These are phyloP conservation scores for Lactarius deliciosus DNA, from an alignment of 768 basidiomycete species.

Conservation along the genomic window DNA sequence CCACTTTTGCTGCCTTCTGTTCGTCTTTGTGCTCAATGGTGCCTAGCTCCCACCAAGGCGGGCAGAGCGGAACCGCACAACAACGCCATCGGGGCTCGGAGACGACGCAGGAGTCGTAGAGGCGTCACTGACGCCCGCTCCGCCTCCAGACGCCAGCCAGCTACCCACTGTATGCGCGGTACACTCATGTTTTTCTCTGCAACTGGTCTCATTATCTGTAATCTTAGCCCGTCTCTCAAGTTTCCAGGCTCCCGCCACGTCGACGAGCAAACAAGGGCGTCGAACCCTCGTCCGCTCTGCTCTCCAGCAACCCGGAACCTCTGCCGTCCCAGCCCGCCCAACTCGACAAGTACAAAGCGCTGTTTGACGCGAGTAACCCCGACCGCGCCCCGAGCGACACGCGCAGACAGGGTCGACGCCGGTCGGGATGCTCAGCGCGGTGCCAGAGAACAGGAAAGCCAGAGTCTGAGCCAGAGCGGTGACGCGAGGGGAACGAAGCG, in stretches of 20 bases:
- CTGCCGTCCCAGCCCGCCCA: slow-evolving; percentile 16
- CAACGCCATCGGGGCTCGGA: slow-evolving; percentile 2
- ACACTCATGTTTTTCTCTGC: not conserved
- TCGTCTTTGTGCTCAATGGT: not conserved
- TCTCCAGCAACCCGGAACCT: not conserved
- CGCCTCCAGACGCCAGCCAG: slow-evolving; percentile 9
- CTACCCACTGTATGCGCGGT: slow-evolving; percentile 21
- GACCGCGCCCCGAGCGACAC: slow-evolving; percentile 19
- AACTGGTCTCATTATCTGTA: not conserved
- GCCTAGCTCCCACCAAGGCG: slow-evolving; percentile 25
- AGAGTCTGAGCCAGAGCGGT: not conserved
- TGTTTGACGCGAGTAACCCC: slow-evolving; percentile 29
- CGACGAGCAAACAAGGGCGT: slow-evolving; percentile 18
- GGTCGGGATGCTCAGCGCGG: not conserved
- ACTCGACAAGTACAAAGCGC: slow-evolving; percentile 28
- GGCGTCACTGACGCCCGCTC: not conserved
- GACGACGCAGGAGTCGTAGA: not conserved
- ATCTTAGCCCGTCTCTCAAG: slow-evolving; percentile 23
- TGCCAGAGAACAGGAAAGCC: slow-evolving; percentile 23
- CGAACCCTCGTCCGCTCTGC: slow-evolving; percentile 9
- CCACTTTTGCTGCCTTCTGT: no score
- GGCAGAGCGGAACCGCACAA: not conserved
- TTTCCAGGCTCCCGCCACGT: slow-evolving; percentile 19
- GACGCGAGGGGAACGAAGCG: slow-evolving; percentile 20
- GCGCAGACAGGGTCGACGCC: slow-evolving; percentile 6